These are phyloP conservation scores for Coemansia javaensis DNA, from an alignment of 192 early-diverging fungal species.

Conservation along the genomic window DNA sequence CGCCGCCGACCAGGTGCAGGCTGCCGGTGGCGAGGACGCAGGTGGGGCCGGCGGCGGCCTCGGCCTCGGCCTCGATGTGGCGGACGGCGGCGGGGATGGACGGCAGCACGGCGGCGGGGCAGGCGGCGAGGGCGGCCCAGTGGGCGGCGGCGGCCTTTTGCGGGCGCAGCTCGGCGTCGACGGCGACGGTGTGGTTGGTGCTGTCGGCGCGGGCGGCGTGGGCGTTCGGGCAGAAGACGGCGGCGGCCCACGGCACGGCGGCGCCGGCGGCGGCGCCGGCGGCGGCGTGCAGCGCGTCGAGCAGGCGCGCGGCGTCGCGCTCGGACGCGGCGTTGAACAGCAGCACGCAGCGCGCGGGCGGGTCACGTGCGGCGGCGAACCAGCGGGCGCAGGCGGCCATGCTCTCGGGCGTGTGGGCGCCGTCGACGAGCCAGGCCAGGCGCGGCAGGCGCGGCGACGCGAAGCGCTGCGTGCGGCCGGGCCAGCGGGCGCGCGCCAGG, in stretches of 20 bases:
- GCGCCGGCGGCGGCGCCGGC: too few species aligned
- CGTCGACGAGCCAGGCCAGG: slow-evolving; percentile 81
- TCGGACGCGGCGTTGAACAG: slow-evolving; percentile 87
- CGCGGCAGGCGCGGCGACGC: slow-evolving; percentile 39
- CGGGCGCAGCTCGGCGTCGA: slow-evolving; percentile 55
- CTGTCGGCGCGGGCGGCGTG: slow-evolving; percentile 56
- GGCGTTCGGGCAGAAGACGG: slow-evolving; percentile 80
- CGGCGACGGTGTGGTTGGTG: slow-evolving; percentile 62
- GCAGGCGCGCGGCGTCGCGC: slow-evolving; percentile 59
- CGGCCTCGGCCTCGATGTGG: slow-evolving; percentile 47
- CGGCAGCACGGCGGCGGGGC: slow-evolving; percentile 34
- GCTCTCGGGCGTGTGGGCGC: slow-evolving; percentile 92
- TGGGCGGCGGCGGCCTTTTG: slow-evolving; percentile 59
- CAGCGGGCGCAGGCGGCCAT: slow-evolving; percentile 58
- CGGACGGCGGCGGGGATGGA: slow-evolving; percentile 65
- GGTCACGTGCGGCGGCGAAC: slow-evolving; percentile 33
- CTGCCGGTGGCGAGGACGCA: slow-evolving; percentile 85
- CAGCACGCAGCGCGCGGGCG: slow-evolving; percentile 52
- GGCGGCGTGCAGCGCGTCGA: slow-evolving; percentile 58
- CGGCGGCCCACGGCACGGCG: slow-evolving; percentile 44
- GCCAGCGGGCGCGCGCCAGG: slow-evolving; percentile 67
- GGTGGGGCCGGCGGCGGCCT: background rate
- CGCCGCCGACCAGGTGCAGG: slow-evolving; percentile 84
- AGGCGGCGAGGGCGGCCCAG: slow-evolving; percentile 52
- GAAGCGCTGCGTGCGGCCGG: slow-evolving; percentile 83